Conservation (phyloP, 1,139 yeast genomes). For the Pichia sp. region DNA sequence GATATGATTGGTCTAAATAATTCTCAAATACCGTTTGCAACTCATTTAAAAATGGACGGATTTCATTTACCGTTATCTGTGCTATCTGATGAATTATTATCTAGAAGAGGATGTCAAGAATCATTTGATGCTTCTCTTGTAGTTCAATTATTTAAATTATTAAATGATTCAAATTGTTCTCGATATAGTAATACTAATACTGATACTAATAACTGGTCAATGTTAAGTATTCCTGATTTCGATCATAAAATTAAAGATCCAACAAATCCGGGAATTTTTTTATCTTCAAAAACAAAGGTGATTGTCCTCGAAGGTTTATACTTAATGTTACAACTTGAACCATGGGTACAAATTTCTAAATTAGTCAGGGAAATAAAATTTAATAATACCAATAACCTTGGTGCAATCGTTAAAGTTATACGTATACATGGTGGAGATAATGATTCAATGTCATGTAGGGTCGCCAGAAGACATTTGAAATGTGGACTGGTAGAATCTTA, state of each 20-base stretch:
- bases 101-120: slow-evolving; percentile 75
- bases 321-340: slow-evolving; percentile 31
- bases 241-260: slow-evolving; percentile 72
- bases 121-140: slow-evolving; percentile 66
- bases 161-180: not conserved
- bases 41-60: slow-evolving; percentile 69
- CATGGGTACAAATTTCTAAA: slow-evolving; percentile 42
- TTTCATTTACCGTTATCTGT: slow-evolving; percentile 63
- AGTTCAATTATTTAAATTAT: slow-evolving; percentile 31
- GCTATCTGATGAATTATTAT: slow-evolving; percentile 51
- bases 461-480: slow-evolving; percentile 62
- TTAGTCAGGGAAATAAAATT: slow-evolving; percentile 3
- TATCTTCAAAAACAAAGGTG: slow-evolving; percentile 40
- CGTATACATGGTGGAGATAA: slow-evolving; percentile 8
- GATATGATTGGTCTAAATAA: not conserved
- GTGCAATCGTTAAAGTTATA: slow-evolving; percentile 29
- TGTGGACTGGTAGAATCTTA: slow-evolving; percentile 56
- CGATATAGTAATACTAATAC: too few species aligned
- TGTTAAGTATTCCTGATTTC: slow-evolving; percentile 61
- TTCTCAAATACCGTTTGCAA: slow-evolving; percentile 20
- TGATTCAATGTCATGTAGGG: slow-evolving; percentile 34
- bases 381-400: slow-evolving; percentile 35
- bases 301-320: slow-evolving; percentile 65
- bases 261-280: slow-evolving; percentile 40
- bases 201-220: slow-evolving; percentile 6